Base-by-base conservation (phyloP, 495 filamentous ascomycete genomes). In the Amphirosellinia nigrospora region DNA sequence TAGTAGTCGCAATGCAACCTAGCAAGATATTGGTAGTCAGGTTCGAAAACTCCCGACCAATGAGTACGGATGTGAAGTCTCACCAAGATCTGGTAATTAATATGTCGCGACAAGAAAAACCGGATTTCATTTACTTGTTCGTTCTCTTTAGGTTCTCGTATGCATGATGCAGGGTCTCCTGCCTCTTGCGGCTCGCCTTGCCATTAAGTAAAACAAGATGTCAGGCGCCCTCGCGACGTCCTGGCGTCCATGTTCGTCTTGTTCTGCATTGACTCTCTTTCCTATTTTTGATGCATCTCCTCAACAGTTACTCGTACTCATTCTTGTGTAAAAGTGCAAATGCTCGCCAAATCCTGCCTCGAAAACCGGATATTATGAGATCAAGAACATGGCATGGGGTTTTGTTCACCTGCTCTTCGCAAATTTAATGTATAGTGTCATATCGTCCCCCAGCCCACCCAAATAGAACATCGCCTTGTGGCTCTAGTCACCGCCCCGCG, bases 401-500 rank as follows among this genome's bases (percentile, higher is more conserved):
- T 23, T 13, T 30, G 10, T 62, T n/a, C 3, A 15, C 23, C 36
- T 30, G 3, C 38, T 16, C n/a, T 26, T 41, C 26, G 3, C 8
- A n/a, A 10, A 3, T 15, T 65, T 15, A 64, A 63, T 45, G 61
- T 48, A 65, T 30, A 46, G 26, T 11, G 9, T 15, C 45, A 32
- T n/a, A 15, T 21, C 50, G 5, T 39, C 32, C 15, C 34, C 41
- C 39, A 11, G 55, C 53, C 41, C 23, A 26, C 65, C 30, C 0
- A 4, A 10, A 15, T 16, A 19, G 23, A 41, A 43, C 60, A 30
- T 63, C 11, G 16, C 16, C 9, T 39, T 3, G 43, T 23, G 48
- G 23, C 1, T 19, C 34, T 30, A 21, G 39, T 64, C 55, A 15
- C 66, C 41, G 61, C 30, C 66, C 26, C 56, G 65, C 63, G 9